phyloP scores from a whole-genome alignment of 108 stramenopile species.

The Skeletonema menzelii region DNA sequence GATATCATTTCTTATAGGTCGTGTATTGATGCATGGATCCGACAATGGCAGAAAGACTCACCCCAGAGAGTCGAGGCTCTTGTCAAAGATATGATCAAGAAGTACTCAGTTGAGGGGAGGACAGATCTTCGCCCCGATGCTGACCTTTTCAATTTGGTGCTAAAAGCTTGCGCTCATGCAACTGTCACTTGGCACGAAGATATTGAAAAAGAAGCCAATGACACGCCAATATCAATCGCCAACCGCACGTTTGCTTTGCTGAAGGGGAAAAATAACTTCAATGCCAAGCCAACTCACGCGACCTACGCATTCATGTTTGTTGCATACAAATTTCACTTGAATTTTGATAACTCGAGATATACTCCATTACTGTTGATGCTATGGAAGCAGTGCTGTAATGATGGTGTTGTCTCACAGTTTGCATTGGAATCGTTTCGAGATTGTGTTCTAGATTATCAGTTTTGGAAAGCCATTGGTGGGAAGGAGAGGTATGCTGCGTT shows the following conservation, averaged over 20 bases:
- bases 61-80: constrained; percentile 29
- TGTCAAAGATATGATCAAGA: constrained; percentile 35
- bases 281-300: constrained; percentile 29
- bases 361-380: constrained; percentile 18
- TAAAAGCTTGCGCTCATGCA: constrained; percentile 36
- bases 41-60: constrained; percentile 14
- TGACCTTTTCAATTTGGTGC: constrained; percentile 31
- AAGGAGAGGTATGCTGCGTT: constrained; percentile 7
- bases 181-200: constrained; percentile 24
- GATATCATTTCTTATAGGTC: constrained; percentile 37
- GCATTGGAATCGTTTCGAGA: constrained; percentile 31
- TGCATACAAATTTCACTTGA: constrained; percentile 35
- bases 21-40: constrained; percentile 43
- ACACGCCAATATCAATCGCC: constrained; percentile 33
- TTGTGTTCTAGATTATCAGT: constrained; percentile 28
- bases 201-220: constrained; percentile 3
- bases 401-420: constrained; percentile 41
- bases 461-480: constrained; percentile 28
- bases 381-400: constrained; percentile 33
- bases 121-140: constrained; percentile 34
- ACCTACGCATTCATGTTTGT: constrained; percentile 48
- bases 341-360: constrained; percentile 32
- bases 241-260: constrained; percentile 30
- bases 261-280: constrained; percentile 26
- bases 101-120: constrained; percentile 20